A percentile compares a stretch with the other conserved stretches of the same genome.
These are phyloP conservation scores for Astrocystis sublimbata DNA, from an alignment of 495 filamentous ascomycete genomes.

Conservation along the genomic window DNA sequence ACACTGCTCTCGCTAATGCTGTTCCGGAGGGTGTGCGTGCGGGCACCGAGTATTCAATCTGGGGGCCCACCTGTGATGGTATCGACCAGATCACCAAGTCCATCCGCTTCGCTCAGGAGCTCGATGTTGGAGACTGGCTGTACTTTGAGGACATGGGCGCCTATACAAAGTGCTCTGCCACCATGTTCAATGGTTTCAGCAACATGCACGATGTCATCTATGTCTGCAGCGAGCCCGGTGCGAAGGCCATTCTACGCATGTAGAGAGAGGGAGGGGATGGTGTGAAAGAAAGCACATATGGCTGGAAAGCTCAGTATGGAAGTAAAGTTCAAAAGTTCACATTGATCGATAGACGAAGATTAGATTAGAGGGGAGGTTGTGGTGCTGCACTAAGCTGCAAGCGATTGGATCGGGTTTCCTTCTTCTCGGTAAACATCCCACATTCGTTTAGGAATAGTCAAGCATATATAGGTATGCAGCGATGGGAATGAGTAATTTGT, in stretches of 20 bases:
- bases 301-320: neutral
- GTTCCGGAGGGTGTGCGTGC: slow-evolving; percentile 26
- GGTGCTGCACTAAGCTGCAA: neutral
- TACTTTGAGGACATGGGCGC: slow-evolving; percentile 99
- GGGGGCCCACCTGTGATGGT: slow-evolving; percentile 97
- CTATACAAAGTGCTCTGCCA: slow-evolving; percentile 96
- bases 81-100: slow-evolving; percentile 88
- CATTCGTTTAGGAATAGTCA: neutral
- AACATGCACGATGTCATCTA: slow-evolving; percentile 92
- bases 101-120: slow-evolving; percentile 66
- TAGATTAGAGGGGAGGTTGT: slow-evolving; percentile 17
- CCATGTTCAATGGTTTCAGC: slow-evolving; percentile 97
- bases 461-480: slow-evolving; percentile 1
- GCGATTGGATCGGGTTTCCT: neutral
- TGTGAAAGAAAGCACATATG: neutral
- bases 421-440: neutral
- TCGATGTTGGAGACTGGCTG: slow-evolving; percentile 94
- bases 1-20: slow-evolving; percentile 40
- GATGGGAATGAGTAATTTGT: slow-evolving; percentile 1
- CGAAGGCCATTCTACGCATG: slow-evolving; percentile 66
- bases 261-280: neutral
- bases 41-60: slow-evolving; percentile 84
- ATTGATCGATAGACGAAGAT: neutral
- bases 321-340: neutral
- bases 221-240: slow-evolving; percentile 88